These are phyloP conservation scores for Platanthera guangdongensis DNA, from an alignment of 106 monocot species.

Conservation along the genomic window DNA sequence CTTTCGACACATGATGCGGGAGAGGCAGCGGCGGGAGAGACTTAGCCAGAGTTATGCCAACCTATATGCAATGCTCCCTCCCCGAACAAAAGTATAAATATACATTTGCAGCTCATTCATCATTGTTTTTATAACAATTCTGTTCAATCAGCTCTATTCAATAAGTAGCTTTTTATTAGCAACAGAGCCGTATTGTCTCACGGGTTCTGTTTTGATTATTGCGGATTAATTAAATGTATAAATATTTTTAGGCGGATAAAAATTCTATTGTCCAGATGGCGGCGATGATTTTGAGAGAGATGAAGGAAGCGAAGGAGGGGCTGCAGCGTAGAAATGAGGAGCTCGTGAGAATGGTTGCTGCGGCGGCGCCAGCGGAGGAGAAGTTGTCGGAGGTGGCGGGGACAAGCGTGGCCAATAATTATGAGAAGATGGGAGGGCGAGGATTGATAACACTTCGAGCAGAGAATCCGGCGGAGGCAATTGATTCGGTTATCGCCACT, in stretches of 20 bases:
- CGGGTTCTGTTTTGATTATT: background rate
- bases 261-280: slow-evolving; percentile 36
- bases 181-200: no score
- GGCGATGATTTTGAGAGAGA: slow-evolving; percentile 20
- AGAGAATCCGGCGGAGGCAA: slow-evolving; percentile 4
- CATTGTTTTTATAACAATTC: no score
- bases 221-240: background rate
- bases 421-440: background rate
- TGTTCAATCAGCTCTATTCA: no score
- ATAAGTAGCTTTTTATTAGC: no score
- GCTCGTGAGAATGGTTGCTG: background rate
- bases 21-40: slow-evolving; percentile 60
- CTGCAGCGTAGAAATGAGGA: slow-evolving; percentile 25
- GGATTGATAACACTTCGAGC: background rate
- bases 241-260: slow-evolving; percentile 38
- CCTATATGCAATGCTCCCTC: slow-evolving; percentile 31
- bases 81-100: slow-evolving; percentile 28
- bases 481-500: slow-evolving; percentile 21
- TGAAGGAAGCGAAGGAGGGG: slow-evolving; percentile 28
- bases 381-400: background rate
- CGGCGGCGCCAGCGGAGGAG: background rate
- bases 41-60: slow-evolving; percentile 71
- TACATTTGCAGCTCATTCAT: no score
- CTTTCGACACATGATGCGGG: slow-evolving; percentile 74
- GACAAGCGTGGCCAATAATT: background rate